Conservation (phyloP, 2,329 filamentous ascomycete genomes). For the Penicillium sp. region DNA sequence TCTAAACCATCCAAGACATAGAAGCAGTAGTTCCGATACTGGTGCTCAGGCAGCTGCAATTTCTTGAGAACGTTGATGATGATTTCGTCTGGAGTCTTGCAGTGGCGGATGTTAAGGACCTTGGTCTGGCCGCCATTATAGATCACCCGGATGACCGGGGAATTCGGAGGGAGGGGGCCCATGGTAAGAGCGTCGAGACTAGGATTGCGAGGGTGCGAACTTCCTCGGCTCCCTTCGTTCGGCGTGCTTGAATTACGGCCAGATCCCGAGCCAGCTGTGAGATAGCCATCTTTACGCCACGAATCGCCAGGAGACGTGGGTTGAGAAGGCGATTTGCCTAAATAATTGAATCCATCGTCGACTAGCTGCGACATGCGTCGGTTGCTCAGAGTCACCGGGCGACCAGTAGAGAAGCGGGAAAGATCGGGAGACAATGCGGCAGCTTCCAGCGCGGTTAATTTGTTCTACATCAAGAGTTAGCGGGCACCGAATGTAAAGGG, state of each 20-base stretch:
- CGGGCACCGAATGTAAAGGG: background rate
- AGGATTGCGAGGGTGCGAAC: constrained; percentile 70
- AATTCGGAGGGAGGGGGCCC: constrained; percentile 76
- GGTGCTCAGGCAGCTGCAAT: constrained; percentile 79
- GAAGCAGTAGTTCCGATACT: constrained; percentile 94
- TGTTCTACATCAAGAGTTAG: constrained; percentile 58
- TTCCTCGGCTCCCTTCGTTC: constrained; percentile 59
- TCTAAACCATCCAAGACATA: constrained; percentile 85
- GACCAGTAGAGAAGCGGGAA: constrained; percentile 57
- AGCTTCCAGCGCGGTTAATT: constrained; percentile 71
- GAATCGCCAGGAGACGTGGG: constrained; percentile 60
- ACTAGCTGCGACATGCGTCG: constrained; percentile 56
- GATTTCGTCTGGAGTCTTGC: constrained; percentile 86
- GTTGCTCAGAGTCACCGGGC: constrained; percentile 48
- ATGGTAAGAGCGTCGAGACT: constrained; percentile 83
- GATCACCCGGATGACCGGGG: constrained; percentile 87
- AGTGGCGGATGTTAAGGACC: constrained; percentile 87
- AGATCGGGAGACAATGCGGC: constrained; percentile 59
- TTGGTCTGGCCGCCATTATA: constrained; percentile 88
- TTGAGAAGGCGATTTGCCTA: constrained; percentile 57
- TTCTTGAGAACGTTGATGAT: constrained; percentile 86
- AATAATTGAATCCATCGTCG: constrained; percentile 40
- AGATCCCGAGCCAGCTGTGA: constrained; percentile 51
- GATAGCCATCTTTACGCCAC: constrained; percentile 51
- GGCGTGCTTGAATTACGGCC: constrained; percentile 57